These are phyloP conservation scores for Alternaria burnsii DNA, from an alignment of 2,329 filamentous ascomycete genomes.

Conservation along the genomic window DNA sequence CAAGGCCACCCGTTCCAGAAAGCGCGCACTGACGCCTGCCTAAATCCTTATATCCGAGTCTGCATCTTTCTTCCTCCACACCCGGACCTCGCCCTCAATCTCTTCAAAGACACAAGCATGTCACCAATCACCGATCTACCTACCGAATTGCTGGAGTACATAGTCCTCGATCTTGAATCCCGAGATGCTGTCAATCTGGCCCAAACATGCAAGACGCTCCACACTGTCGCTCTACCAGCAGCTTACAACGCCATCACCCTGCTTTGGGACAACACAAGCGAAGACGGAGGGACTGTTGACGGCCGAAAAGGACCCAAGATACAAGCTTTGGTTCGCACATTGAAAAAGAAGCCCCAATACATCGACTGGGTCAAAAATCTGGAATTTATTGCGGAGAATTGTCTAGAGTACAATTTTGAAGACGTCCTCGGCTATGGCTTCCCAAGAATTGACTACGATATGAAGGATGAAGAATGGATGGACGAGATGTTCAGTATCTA, in stretches of 20 bases:
- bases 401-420: neutral
- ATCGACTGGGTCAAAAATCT: neutral
- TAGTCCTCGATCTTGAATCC: neutral
- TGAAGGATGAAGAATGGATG: neutral
- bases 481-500: neutral
- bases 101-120: neutral
- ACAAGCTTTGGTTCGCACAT: neutral
- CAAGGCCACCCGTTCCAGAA: slow-evolving; percentile 3
- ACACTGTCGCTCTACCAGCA: neutral
- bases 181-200: neutral
- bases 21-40: slow-evolving; percentile 2
- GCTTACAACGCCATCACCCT: slow-evolving; percentile 1
- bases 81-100: neutral
- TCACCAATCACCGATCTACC: slow-evolving; percentile 1
- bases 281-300: neutral
- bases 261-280: neutral
- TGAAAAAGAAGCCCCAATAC: neutral
- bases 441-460: neutral
- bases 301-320: neutral
- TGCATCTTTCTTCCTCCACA: neutral
- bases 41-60: neutral
- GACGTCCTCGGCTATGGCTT: neutral
- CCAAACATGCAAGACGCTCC: slow-evolving; percentile 2
- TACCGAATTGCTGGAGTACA: slow-evolving; percentile 4
- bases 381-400: neutral